Conservation (phyloP, 148 eudicot species). For the Fagopyrum homotropicum region DNA sequence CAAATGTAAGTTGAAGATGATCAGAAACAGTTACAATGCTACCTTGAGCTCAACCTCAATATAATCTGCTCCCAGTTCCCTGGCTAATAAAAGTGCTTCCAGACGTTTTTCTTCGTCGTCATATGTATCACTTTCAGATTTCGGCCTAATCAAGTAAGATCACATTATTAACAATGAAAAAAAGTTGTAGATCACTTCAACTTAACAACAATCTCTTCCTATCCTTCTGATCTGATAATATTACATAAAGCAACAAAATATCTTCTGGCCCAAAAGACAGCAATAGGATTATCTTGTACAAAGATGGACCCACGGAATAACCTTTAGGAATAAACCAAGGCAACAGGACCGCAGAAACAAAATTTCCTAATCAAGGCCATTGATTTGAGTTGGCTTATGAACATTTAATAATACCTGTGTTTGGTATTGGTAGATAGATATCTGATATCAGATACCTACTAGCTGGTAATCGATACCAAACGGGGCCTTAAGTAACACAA, state of each 20-base stretch:
- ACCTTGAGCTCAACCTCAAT: constrained; percentile 10
- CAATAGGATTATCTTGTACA: neutral
- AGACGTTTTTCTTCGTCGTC: neutral
- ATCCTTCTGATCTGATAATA: neutral
- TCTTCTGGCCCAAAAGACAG: neutral
- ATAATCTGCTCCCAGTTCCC: constrained; percentile 8
- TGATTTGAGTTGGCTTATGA: neutral
- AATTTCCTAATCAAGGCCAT: neutral
- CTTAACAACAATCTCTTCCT: neutral
- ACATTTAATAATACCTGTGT: neutral
- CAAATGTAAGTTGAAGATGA: neutral
- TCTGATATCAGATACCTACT: too few relatives aligned
- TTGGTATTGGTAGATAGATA: too few relatives aligned
- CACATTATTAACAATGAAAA: neutral
- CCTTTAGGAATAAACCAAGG: neutral
- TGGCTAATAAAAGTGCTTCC: neutral
- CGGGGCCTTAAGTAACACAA: too few relatives aligned
- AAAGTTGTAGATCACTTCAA: neutral
- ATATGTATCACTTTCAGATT: constrained; percentile 1
- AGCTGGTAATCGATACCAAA: too few relatives aligned
- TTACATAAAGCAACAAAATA: neutral
- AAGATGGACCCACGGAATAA: neutral
- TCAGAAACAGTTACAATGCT: neutral
- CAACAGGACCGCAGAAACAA: neutral
- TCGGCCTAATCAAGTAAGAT: constrained; percentile 10